Evolutionary conservation across 176 grass and related monocot genomes (phyloP).

Genomic region (Musa schizocarpa): DNA sequence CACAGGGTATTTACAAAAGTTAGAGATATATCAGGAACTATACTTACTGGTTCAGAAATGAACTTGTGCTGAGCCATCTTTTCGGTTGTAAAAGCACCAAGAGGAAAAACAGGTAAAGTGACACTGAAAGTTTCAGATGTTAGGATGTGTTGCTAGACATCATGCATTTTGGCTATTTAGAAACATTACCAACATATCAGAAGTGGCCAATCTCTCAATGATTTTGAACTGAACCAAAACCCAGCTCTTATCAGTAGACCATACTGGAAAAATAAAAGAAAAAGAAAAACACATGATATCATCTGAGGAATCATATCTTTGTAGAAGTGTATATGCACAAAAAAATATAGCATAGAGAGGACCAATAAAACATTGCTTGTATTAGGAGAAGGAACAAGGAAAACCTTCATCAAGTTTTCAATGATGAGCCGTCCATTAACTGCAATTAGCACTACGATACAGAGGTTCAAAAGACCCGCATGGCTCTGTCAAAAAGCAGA

Average conservation of each 20-base stretch:
- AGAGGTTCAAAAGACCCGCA: slow-evolving; percentile 95
- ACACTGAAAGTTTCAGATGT: slow-evolving; percentile 41
- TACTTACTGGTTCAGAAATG: slow-evolving; percentile 58
- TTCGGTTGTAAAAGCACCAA: slow-evolving; percentile 52
- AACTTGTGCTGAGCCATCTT: slow-evolving; percentile 53
- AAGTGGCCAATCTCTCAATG: slow-evolving; percentile 81
- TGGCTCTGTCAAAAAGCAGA: slow-evolving; percentile 63
- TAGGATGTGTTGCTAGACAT: slow-evolving; percentile 11
- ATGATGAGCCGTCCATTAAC: slow-evolving; percentile 95
- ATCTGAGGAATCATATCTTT: too few species aligned
- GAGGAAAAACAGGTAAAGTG: slow-evolving; percentile 59
- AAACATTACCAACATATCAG: slow-evolving; percentile 86
- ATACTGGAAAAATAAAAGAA: slow-evolving; percentile 55
- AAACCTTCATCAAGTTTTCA: slow-evolving; percentile 97
- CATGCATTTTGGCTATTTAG: slow-evolving; percentile 6
- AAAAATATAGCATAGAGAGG: background rate
- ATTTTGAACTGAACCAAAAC: slow-evolving; percentile 94
- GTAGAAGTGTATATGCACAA: slow-evolving; percentile 2
- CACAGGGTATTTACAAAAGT: background rate
- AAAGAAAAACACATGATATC: background rate
- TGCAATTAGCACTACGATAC: slow-evolving; percentile 89
- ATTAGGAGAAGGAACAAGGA: slow-evolving; percentile 3
- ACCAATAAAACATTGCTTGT: background rate
- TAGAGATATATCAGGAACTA: background rate
- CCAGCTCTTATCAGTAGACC: slow-evolving; percentile 85